These are phyloP conservation scores for Ophiosphaerella narmari DNA, from an alignment of 2,329 filamentous ascomycete species.

Conservation along the genomic window DNA sequence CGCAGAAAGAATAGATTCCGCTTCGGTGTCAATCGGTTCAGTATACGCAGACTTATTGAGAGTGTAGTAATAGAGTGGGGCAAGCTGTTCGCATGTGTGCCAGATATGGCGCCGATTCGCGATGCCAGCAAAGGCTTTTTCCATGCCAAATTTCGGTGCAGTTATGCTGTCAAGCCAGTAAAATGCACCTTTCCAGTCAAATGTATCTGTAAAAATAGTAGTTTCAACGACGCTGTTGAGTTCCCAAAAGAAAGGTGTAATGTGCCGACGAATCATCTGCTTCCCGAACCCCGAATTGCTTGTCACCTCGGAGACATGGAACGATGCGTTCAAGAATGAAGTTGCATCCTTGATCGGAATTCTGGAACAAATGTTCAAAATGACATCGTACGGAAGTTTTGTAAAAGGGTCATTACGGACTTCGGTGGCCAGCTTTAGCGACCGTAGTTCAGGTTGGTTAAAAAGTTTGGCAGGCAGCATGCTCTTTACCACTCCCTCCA, in stretches of 20 bases:
- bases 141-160: conserved; percentile 17
- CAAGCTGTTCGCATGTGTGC: conserved; percentile 13
- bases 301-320: conserved; percentile 11
- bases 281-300: conserved; percentile 15
- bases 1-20: conserved; percentile 9
- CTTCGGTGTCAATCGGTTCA: conserved; percentile 5
- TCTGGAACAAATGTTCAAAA: conserved; percentile 10
- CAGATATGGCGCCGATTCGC: conserved; percentile 43
- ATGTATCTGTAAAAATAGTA: background rate
- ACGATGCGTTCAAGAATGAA: conserved; percentile 17
- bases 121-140: conserved; percentile 31
- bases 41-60: background rate
- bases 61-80: conserved; percentile 4
- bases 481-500: conserved; percentile 8
- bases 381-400: conserved; percentile 17
- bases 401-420: conserved; percentile 15
- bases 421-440: conserved; percentile 3
- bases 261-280: conserved; percentile 13
- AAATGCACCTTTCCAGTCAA: conserved; percentile 23
- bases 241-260: conserved; percentile 23
- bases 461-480: conserved; percentile 13
- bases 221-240: background rate
- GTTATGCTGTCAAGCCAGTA: conserved; percentile 29
- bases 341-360: conserved; percentile 8
- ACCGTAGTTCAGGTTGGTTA: background rate